Conservation (phyloP, 371 early-diverging fungal species). For the Catenaria anguillulae region DNA sequence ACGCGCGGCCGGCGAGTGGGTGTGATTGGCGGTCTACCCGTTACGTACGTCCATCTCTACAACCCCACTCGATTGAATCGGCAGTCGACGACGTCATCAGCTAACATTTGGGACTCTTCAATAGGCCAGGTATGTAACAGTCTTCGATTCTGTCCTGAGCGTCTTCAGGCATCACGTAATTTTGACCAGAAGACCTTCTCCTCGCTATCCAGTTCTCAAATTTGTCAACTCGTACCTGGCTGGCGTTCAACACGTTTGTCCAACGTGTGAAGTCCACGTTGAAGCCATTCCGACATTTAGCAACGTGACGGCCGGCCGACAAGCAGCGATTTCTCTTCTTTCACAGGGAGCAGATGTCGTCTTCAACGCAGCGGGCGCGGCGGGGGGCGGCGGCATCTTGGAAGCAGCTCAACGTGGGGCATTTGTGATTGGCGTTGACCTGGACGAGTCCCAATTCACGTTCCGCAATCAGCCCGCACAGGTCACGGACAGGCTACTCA, state of each 20-base stretch:
- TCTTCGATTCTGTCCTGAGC: too few relatives aligned
- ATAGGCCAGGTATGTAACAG: too few relatives aligned
- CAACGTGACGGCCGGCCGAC: neutral
- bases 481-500: too few relatives aligned
- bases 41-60: neutral
- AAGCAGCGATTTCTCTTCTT: neutral
- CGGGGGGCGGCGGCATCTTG: constrained; percentile 7
- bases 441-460: constrained; percentile 10
- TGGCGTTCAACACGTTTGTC: constrained; percentile 4
- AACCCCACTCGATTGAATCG: too few relatives aligned
- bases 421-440: constrained; percentile 14
- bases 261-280: neutral
- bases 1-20: constrained; percentile 5
- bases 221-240: constrained; percentile 9
- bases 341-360: constrained; percentile 10
- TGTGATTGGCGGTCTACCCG: constrained; percentile 7
- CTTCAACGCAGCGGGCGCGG: constrained; percentile 8
- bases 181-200: too few relatives aligned
- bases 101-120: too few relatives aligned
- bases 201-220: too few relatives aligned
- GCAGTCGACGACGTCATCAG: too few relatives aligned
- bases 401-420: constrained; percentile 2
- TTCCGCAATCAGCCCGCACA: constrained; percentile 10
- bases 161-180: too few relatives aligned
- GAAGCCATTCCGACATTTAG: constrained; percentile 4